Conservation (phyloP, 805 yeast genomes). For the Suhomyces sp. region DNA sequence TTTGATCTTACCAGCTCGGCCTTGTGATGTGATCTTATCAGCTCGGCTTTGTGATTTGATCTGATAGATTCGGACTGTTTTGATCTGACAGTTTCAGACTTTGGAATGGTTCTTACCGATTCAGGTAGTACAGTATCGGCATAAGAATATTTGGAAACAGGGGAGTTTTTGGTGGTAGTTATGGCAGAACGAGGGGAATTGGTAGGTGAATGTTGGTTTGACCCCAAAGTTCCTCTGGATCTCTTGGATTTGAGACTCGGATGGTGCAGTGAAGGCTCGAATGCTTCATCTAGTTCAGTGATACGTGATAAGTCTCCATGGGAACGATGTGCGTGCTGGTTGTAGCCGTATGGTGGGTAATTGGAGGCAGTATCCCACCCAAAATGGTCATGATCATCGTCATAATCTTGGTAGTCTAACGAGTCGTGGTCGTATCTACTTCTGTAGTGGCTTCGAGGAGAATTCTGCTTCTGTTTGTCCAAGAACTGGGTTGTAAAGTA, state of each 20-base stretch:
- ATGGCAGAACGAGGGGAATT: not conserved
- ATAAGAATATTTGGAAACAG: not conserved
- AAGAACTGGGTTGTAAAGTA: constrained; percentile 38
- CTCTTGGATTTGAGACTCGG: not conserved
- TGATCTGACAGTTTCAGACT: not conserved
- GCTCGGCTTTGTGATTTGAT: not conserved
- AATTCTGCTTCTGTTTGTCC: constrained; percentile 16
- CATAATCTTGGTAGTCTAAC: not conserved
- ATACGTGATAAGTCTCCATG: not conserved
- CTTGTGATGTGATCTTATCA: not conserved
- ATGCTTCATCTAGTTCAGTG: not conserved
- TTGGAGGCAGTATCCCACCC: not conserved
- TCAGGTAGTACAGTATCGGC: not conserved
- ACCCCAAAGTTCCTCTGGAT: not conserved
- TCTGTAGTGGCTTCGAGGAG: constrained; percentile 5
- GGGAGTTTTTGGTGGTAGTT: not conserved
- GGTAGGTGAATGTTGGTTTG: not conserved
- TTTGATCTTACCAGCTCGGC: not conserved
- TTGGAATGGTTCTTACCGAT: not conserved
- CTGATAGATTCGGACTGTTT: not conserved
- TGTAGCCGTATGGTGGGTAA: not conserved
- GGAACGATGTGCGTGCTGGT: not conserved
- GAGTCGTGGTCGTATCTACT: not conserved
- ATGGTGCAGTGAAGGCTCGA: not conserved
- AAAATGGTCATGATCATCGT: not conserved